Base-by-base conservation (phyloP, 305 asterid species). In the Caryopteris hybrid region DNA sequence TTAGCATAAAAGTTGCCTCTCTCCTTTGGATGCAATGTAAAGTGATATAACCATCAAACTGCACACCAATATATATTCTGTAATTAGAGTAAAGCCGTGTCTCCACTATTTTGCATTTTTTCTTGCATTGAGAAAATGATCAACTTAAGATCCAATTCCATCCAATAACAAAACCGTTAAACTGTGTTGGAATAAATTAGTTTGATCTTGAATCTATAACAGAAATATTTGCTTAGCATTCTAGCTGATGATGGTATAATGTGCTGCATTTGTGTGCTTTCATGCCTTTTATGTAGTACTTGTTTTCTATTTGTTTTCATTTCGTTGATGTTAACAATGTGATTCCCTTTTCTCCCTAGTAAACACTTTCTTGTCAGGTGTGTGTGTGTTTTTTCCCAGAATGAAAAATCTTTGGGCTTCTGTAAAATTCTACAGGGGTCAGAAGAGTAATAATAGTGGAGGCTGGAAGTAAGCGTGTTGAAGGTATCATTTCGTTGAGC, bases 401-500 rank as follows among this genome's bases (percentile, higher is more conserved):
- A n/a, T 31, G 36, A 31, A 31, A 5, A 31, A 55, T 59, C 61
- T 20, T 5, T 21, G 2, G 31, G 10, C 41, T 34, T 20, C n/a
- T 46, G 59, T 66, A 51, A 27, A 42, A 14, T 48, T 75, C 76
- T 73, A 8, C 86, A 86, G 92, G 90, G 66, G 88, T 79, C 9
- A 82, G 90, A 79, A 79, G 90, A 76, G 85, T 86, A 46, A 81
- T 84, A 5, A 82, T 86, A 51, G 90, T 86, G 78, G 89, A 86
- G 81, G 89, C 92, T 25, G 92, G 92, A 39, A 86, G 88, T 71
- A 86, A 82, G 76, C 90, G 90, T 1, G 88, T 86, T 17, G 92
- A 86, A 73, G 92, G 92, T 38, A 82, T 86, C 23, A 74, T 86
- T 66, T 82, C 90, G 9, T 69, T 82, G 69, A 84, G 85, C 17